Conservation (phyloP, 2,329 filamentous ascomycete species). For the Colletotrichum chlorophyti region DNA sequence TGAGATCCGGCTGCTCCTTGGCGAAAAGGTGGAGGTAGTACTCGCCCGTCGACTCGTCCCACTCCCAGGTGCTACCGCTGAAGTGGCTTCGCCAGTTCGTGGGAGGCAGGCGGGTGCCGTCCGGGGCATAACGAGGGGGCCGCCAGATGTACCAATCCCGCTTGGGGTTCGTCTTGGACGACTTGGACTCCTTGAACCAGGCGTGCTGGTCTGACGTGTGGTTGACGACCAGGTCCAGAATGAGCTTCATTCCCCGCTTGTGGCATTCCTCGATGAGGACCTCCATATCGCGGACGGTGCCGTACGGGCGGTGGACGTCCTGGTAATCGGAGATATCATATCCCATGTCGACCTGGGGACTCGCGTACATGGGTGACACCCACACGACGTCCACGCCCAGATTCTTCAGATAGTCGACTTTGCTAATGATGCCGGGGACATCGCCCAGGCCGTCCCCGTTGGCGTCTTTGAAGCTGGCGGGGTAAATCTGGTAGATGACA, state of each 20-base stretch:
- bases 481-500: conserved; percentile 66
- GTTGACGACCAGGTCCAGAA: conserved; percentile 80
- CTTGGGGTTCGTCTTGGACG: conserved; percentile 67
- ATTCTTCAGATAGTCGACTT: conserved; percentile 65
- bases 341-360: conserved; percentile 72
- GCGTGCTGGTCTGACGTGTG: conserved; percentile 76
- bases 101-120: conserved; percentile 71
- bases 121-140: conserved; percentile 56
- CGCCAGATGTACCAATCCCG: conserved; percentile 73
- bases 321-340: conserved; percentile 76
- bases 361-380: conserved; percentile 71
- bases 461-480: conserved; percentile 62
- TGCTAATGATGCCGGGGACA: conserved; percentile 67
- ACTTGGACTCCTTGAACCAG: conserved; percentile 74
- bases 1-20: conserved; percentile 81
- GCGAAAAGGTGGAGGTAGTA: conserved; percentile 82
- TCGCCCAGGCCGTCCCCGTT: conserved; percentile 68
- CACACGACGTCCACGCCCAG: conserved; percentile 71
- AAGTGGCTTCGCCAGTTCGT: conserved; percentile 78
- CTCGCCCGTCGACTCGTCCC: conserved; percentile 74
- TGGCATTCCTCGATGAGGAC: conserved; percentile 65
- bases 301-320: conserved; percentile 69
- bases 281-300: conserved; percentile 71
- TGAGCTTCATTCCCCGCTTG: conserved; percentile 69
- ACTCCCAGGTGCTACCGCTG: conserved; percentile 70